A percentile compares a stretch with the other conserved stretches of the same genome.
Evolutionary conservation across 139 green algal genomes (phyloP).

Genomic region (Volvox reticuliferus): DNA sequence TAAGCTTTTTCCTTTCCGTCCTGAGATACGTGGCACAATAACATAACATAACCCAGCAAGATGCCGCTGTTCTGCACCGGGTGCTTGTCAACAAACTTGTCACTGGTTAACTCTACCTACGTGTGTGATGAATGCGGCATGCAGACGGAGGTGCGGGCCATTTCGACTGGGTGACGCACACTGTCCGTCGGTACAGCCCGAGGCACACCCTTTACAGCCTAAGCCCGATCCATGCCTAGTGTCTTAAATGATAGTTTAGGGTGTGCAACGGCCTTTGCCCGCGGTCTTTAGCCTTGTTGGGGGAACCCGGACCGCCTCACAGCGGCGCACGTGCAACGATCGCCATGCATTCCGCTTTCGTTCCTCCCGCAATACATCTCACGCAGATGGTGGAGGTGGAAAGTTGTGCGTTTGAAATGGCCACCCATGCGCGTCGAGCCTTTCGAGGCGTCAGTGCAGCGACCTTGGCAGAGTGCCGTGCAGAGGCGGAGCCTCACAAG

Average conservation of each 20-base stretch:
- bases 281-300: too few species aligned
- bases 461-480: background rate
- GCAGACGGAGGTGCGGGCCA: background rate
- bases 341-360: background rate
- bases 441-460: background rate
- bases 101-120: background rate
- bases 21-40: too few species aligned
- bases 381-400: conserved; percentile 18
- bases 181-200: background rate
- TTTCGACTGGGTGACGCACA: background rate
- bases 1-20: too few species aligned
- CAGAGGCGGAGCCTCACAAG: background rate
- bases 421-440: background rate
- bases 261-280: too few species aligned
- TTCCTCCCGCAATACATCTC: background rate
- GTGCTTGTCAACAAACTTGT: conserved; percentile 25
- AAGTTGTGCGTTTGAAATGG: background rate
- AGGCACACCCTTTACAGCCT: too few species aligned
- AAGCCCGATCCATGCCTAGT: too few species aligned
- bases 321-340: too few species aligned
- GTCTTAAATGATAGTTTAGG: too few species aligned
- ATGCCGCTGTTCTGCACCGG: conserved; percentile 13
- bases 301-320: too few species aligned
- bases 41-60: background rate
- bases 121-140: conserved; percentile 23